Evolutionary conservation across 75 land plant genomes (phyloP).

Genomic region (Pinus albicaulis): DNA sequence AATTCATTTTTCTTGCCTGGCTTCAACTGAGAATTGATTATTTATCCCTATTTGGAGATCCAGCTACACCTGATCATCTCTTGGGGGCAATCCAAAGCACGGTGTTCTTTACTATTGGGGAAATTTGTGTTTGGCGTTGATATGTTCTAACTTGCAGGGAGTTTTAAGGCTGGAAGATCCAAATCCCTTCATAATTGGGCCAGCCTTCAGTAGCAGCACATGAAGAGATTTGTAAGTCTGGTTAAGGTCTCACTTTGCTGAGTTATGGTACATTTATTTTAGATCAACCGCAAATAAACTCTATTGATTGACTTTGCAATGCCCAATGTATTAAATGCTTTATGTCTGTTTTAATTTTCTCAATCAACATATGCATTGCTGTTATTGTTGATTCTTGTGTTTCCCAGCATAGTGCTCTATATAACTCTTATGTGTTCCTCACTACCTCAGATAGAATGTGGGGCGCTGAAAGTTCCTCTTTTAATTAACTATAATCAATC

Average conservation of each 20-base stretch:
- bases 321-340: background rate
- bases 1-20: background rate
- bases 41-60: background rate
- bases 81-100: background rate
- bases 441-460: background rate
- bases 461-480: too few species aligned
- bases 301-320: background rate
- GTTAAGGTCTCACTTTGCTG: background rate
- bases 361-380: background rate
- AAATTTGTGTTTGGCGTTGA: background rate
- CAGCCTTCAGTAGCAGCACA: background rate
- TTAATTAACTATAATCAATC: too few species aligned
- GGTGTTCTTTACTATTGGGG: background rate
- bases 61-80: conserved; percentile 6
- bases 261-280: background rate
- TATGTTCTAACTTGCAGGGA: conserved; percentile 8
- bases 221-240: conserved; percentile 12
- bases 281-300: background rate
- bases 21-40: background rate
- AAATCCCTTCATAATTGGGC: background rate
- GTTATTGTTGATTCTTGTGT: background rate
- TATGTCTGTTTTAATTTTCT: conserved; percentile 7
- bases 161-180: background rate
- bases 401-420: too few species aligned
- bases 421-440: background rate